phyloP scores from a whole-genome alignment of 768 basidiomycete species.

The Termitomyces sp. region DNA sequence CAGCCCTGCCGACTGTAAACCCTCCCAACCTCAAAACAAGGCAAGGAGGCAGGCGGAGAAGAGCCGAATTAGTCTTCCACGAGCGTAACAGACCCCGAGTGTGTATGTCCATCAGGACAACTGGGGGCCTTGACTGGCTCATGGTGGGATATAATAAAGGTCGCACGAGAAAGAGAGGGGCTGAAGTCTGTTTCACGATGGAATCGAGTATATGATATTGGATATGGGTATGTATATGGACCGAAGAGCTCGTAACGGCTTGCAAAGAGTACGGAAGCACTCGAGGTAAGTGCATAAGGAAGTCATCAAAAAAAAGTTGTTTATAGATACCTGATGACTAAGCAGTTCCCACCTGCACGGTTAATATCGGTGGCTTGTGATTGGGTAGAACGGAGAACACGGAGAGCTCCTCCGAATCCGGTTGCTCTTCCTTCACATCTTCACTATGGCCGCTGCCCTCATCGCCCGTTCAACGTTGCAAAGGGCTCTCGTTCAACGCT shows the following conservation, averaged over 20 bases:
- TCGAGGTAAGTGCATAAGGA: no score
- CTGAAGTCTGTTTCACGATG: background rate
- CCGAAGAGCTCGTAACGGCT: background rate
- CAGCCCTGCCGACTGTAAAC: conserved; percentile 32
- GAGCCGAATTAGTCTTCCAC: conserved; percentile 51
- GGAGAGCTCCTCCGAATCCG: conserved; percentile 4
- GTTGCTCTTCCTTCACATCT: conserved; percentile 1
- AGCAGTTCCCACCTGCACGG: conserved; percentile 11
- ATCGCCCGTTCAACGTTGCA: conserved; percentile 44
- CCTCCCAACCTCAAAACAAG: conserved; percentile 55
- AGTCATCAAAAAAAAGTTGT: background rate
- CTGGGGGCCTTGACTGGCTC: conserved; percentile 64
- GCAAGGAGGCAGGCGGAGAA: conserved; percentile 35
- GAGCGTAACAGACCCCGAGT: conserved; percentile 66
- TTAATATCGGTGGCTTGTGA: conserved; percentile 14
- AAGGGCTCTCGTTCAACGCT: conserved; percentile 36
- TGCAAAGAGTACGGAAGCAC: no score
- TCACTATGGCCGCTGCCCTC: conserved; percentile 44
- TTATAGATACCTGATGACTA: conserved; percentile 7
- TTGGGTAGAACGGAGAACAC: conserved; percentile 4
- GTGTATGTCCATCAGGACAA: conserved; percentile 25
- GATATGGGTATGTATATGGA: background rate
- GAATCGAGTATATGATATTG: background rate
- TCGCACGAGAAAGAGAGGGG: background rate
- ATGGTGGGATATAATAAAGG: conserved; percentile 23